Evolutionary conservation across 2,329 filamentous ascomycete genomes (phyloP), one percentile per base, ranked within the genome.

Genomic region (Ceratocystis harringtonii): DNA sequence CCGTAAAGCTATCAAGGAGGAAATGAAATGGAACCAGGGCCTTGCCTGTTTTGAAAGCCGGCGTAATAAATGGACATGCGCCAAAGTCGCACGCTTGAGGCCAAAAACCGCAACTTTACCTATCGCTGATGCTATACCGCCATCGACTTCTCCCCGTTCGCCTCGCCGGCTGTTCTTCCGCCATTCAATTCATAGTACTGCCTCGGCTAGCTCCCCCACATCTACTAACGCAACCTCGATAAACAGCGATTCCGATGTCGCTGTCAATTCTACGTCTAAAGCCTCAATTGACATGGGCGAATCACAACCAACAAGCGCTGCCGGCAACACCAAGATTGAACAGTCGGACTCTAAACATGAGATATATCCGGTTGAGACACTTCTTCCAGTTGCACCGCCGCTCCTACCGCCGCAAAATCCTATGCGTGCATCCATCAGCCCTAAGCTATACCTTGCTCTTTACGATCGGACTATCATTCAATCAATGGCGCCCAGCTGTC

Each of bases 391-490:
- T 62, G 84, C 87, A 0, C 81, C 84, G 5, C 88, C 89, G 0
- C 77, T 95, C 4, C 79, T 96, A 4, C 88, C 90, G 5, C 77
- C 83, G 0, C 80, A 81, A 60, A 92, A 95, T 72, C 81, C 86
- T 0, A 85, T 96, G 74, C 88, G 92, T 65, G 81, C 85, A 36
- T 87, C 85, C 41, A 94, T 96, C 70, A 86, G 80, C 0, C 84
- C 89, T 0, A 76, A 81, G 17, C 81, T 88, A 65, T 95, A 96
- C 74, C 78, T 85, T 0, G 88, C 87, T 60, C 89, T 97, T 66
- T 96, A 95, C 78, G 87, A 88, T 72, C 96, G 96, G 75, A 87
- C 96, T 62, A 85, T 96, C 52, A 74, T 91, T 0, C 86, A 92
- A 71, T 83, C 81, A 45, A 82, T 94, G 69, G 89, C 90, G 2